These are phyloP conservation scores for Rosa lucieae DNA, from an alignment of 306 rosid species.

Conservation along the genomic window DNA sequence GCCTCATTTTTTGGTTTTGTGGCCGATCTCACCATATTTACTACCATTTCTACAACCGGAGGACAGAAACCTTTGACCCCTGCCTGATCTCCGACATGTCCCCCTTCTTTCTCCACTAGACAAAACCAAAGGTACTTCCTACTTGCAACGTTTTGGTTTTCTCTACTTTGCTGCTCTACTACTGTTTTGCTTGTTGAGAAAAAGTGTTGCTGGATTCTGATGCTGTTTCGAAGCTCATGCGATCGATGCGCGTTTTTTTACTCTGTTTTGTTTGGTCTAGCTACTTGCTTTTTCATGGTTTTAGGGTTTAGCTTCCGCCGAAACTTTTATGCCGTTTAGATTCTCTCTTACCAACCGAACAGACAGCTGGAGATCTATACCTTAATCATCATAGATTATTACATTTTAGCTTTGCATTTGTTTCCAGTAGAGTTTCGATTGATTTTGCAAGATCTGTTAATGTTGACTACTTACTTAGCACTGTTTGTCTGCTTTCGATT, in stretches of 20 bases:
- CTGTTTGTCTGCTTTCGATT: conserved; percentile 3
- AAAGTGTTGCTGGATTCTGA: conserved; percentile 5
- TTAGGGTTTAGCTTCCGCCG: conserved; percentile 4
- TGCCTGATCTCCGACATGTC: conserved; percentile 14
- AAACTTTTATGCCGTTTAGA: neutral
- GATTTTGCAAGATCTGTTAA: conserved; percentile 3
- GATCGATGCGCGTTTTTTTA: conserved; percentile 27
- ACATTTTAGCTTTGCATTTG: neutral
- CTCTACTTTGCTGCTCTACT: neutral
- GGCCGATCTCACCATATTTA: neutral
- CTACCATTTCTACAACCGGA: neutral
- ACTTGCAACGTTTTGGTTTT: neutral
- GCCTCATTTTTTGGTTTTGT: too few relatives aligned
- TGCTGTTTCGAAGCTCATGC: neutral
- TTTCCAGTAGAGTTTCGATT: conserved; percentile 8
- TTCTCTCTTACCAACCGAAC: neutral
- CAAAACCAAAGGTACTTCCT: neutral
- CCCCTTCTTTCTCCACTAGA: conserved; percentile 19
- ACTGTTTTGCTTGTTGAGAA: neutral
- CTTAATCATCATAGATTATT: neutral
- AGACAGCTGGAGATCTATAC: neutral
- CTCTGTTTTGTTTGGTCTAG: neutral
- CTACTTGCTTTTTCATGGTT: conserved; percentile 13
- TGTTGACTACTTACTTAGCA: neutral
- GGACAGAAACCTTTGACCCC: too few relatives aligned